These are phyloP conservation scores for Irpex rosettiformis DNA, from an alignment of 1,284 basidiomycete species.

Conservation along the genomic window DNA sequence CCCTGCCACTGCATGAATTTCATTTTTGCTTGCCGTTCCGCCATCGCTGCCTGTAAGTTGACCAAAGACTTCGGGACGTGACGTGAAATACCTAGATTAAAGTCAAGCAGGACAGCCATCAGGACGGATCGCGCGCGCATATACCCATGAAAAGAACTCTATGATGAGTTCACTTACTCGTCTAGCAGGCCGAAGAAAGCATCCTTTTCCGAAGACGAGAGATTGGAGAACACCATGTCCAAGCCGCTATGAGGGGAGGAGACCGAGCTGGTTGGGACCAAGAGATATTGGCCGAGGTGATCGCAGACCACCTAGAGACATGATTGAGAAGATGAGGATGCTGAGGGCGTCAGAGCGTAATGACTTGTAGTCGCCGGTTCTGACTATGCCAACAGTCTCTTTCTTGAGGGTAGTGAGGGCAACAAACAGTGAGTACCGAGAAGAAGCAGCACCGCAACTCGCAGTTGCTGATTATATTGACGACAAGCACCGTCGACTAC, in stretches of 20 bases:
- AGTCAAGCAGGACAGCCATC: background rate
- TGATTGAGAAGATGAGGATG: background rate
- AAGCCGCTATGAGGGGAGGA: background rate
- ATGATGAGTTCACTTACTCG: conserved; percentile 42
- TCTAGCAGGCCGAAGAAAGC: conserved; percentile 77
- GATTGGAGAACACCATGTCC: conserved; percentile 65
- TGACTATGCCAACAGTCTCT: too few species aligned
- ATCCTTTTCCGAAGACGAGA: conserved; percentile 64
- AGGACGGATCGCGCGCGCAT: conserved; percentile 1
- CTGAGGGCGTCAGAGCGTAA: background rate
- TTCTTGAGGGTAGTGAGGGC: too few species aligned
- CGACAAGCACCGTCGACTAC: background rate
- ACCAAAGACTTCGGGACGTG: conserved; percentile 62
- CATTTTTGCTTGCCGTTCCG: conserved; percentile 1
- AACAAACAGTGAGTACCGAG: too few species aligned
- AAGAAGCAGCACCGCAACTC: conserved; percentile 10
- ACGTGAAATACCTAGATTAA: conserved; percentile 62
- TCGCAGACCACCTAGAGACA: background rate
- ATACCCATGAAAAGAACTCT: background rate
- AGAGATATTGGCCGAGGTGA: background rate
- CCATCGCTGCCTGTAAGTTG: conserved; percentile 19
- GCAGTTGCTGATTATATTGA: conserved; percentile 9
- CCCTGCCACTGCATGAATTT: conserved; percentile 6
- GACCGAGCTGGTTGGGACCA: background rate
- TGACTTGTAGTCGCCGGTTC: background rate